Base-by-base conservation (phyloP, 2,329 filamentous ascomycete genomes). In the Camillea tinctor region DNA sequence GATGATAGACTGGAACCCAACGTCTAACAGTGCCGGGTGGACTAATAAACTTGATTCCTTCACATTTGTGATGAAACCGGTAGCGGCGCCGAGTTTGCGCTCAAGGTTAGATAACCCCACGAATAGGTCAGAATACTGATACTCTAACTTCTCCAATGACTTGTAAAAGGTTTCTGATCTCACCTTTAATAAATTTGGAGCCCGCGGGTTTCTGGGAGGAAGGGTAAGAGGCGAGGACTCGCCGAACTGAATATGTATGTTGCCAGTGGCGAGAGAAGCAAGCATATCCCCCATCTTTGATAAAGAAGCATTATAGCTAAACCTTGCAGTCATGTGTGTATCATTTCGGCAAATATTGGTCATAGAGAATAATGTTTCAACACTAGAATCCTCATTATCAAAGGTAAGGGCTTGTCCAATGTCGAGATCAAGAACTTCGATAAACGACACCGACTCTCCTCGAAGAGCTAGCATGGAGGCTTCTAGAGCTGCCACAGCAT, bases 11-110 rank as follows among this genome's bases (percentile, higher is more conserved):
- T 70, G 67, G 20, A 71, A 59, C 0, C 69, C 58, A 24, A 65
- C 64, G 55, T 72, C 69, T 1, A 71, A 55, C 4, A 51, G 19
- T 0, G 61, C 69, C 0, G 68, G 68, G 52, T 70, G 68, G 2
- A 69, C 11, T 0, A 67, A n/a, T 0, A 68, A 22, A 2, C 52
- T n/a, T 1, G 56, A 58, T 6, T n/a, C 3, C 44, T 60, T 52
- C 19, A 55, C n/a, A 44, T 22, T 24, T 5, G 21, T 30, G 4
- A 65, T 62, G 11, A 36, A 57, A 15, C 62, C 64, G 1, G 56
- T 61, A 8, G 55, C 60, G 8, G 22, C 48, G 4, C 60, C 64
- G 26, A 62, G 58, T 44, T 59, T 62, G 36, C 67, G 50, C 50
- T 62, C 50, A 8, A 66, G 49, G 4, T 21, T 24, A 11, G n/a